phyloP scores from a whole-genome alignment of 805 yeast genomes.

The Blastobotrys americana region DNA sequence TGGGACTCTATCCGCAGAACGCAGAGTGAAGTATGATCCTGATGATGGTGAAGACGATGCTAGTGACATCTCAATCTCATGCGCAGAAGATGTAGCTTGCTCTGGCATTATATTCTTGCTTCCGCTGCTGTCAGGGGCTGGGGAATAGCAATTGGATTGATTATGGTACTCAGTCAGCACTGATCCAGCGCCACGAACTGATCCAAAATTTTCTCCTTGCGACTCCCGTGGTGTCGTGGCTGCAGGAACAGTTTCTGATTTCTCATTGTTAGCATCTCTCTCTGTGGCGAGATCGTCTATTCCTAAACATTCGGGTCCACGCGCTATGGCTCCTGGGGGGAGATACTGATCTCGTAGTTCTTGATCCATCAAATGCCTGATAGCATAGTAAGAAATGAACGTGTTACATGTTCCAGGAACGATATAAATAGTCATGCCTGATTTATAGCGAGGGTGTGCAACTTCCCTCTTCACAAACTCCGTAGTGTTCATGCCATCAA shows the following conservation, averaged over 20 bases:
- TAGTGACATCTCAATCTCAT: too few species aligned
- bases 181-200: too few species aligned
- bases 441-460: constrained; percentile 56
- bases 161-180: too few species aligned
- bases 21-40: too few species aligned
- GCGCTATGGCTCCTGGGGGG: neutral
- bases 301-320: neutral
- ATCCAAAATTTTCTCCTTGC: too few species aligned
- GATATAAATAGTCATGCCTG: constrained; percentile 55
- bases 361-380: constrained; percentile 1
- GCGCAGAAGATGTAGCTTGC: too few species aligned
- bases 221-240: neutral
- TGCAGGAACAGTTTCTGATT: neutral
- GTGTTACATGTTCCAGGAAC: constrained; percentile 35
- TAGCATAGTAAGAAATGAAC: constrained; percentile 2
- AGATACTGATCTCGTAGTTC: constrained; percentile 1
- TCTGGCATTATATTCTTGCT: too few species aligned
- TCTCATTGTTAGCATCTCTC: neutral
- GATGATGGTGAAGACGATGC: too few species aligned
- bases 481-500: constrained; percentile 26
- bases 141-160: too few species aligned
- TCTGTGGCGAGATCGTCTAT: neutral
- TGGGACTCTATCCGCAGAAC: too few species aligned
- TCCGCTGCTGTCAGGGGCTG: too few species aligned
- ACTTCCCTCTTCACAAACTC: constrained; percentile 48